These are phyloP conservation scores for Penicillium samsonianum DNA, from an alignment of 495 filamentous ascomycete species.

Conservation along the genomic window DNA sequence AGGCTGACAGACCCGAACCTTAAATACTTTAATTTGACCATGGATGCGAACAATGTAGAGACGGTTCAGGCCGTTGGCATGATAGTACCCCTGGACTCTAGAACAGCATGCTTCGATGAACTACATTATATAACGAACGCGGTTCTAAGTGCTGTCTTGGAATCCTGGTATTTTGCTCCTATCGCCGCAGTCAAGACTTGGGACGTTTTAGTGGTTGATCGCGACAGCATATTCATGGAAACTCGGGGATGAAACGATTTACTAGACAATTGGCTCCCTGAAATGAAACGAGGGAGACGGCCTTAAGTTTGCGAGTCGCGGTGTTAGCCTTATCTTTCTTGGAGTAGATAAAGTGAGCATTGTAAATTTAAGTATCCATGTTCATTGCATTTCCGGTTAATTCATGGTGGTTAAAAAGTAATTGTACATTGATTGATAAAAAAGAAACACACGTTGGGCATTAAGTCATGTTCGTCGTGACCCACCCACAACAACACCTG, in stretches of 20 bases:
- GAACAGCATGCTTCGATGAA: not conserved
- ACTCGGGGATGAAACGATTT: not conserved
- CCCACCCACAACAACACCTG: not conserved
- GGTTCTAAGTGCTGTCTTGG: too few relatives aligned
- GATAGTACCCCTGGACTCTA: too few relatives aligned
- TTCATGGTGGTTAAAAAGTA: not conserved
- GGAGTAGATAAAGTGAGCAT: not conserved
- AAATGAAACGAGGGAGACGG: too few relatives aligned
- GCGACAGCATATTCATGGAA: not conserved
- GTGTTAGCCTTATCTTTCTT: not conserved
- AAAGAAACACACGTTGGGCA: not conserved
- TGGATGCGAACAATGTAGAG: not conserved
- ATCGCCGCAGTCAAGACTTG: too few relatives aligned
- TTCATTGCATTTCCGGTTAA: not conserved
- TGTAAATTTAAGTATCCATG: not conserved
- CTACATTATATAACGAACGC: not conserved
- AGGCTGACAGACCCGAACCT: not conserved
- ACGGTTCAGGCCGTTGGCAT: too few relatives aligned
- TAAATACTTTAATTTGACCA: conserved; percentile 2
- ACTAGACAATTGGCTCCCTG: not conserved
- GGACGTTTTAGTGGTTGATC: not conserved
- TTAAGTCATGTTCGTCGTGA: not conserved
- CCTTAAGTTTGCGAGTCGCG: too few relatives aligned
- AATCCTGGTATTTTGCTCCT: too few relatives aligned
- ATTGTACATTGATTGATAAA: not conserved